These are phyloP conservation scores for Thalassiosira oceanica DNA, from an alignment of 352 stramenopile species.

Conservation along the genomic window DNA sequence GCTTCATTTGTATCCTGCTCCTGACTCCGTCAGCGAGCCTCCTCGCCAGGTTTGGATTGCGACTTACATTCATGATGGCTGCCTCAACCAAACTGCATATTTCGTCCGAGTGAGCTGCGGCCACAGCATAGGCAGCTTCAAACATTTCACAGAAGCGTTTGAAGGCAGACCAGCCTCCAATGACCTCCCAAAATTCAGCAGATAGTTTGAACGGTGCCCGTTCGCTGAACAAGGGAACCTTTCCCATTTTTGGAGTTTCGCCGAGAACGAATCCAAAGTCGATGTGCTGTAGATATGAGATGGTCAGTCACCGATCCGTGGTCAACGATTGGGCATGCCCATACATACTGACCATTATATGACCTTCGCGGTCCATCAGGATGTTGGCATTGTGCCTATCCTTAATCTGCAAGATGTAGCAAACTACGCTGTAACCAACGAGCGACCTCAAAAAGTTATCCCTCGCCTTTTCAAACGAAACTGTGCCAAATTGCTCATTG, in stretches of 20 bases:
- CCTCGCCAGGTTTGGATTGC: slow-evolving; percentile 54
- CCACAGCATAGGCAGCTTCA: slow-evolving; percentile 73
- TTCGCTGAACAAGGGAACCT: slow-evolving; percentile 91
- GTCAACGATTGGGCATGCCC: background rate
- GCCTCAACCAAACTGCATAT: slow-evolving; percentile 74
- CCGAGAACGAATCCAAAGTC: slow-evolving; percentile 96
- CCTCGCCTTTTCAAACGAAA: slow-evolving; percentile 71
- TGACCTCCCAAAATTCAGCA: slow-evolving; percentile 90
- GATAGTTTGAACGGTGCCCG: slow-evolving; percentile 94
- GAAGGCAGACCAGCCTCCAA: slow-evolving; percentile 82
- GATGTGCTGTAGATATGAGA: slow-evolving; percentile 83
- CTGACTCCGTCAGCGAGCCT: slow-evolving; percentile 61
- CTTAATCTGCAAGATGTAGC: slow-evolving; percentile 99
- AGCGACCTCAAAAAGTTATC: slow-evolving; percentile 81
- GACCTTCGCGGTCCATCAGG: slow-evolving; percentile 85
- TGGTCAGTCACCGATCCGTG: background rate
- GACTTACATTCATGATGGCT: slow-evolving; percentile 71
- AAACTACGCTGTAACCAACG: slow-evolving; percentile 84
- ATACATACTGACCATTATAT: slow-evolving; percentile 76
- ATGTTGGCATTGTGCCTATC: slow-evolving; percentile 97
- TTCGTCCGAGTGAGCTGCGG: slow-evolving; percentile 66
- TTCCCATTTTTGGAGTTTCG: slow-evolving; percentile 85
- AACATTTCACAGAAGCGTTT: slow-evolving; percentile 81
- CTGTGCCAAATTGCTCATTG: no score
- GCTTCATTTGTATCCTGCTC: slow-evolving; percentile 68